Base-by-base conservation (phyloP, 345 rosid genomes). In the Citrus unshiu region DNA sequence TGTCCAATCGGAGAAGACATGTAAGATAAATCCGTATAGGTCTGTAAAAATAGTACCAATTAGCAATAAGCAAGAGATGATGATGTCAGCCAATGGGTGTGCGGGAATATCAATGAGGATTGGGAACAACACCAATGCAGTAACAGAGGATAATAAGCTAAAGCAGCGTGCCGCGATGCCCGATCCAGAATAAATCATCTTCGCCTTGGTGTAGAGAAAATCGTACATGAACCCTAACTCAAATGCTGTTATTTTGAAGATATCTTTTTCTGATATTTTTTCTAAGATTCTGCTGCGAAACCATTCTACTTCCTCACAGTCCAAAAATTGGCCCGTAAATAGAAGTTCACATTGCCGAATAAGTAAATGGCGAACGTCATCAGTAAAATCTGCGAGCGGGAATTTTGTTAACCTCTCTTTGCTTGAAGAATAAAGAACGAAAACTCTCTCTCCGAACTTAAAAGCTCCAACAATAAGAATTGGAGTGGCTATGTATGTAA, bases 371-470 rank as follows among this genome's bases (percentile, higher is more conserved):
- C 25, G 25, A 25, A 25, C 25, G 25, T 25, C 25, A 25, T 25
- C 25, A 25, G 25, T 25, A 29, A 29, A 2, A 2, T 29, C 30
- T 2, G 30, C 0, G 30, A 29, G 30, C 30, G 30, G 0, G 3
- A 29, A 29, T 2, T 29, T 80, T 22, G 79, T 80, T 2, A 84
- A 75, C 21, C 76, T 61, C 35, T 83, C 84, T 9, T 72, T 56
- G 78, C 86, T 87, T 2, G 89, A 81, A 43, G 73, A 54, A 70
- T 82, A 71, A 25, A 89, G 78, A 0, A 79, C 81, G 76, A 83
- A 78, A 6, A 78, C 83, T 75, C 89, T 87, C 74, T 89, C 90
- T 2, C 76, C 85, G 6, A 78, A 88, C 79, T 87, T 88, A 75
- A 82, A 82, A 4, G 59, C 19, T 2, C 85, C 90, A 19, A 75